These are phyloP conservation scores for Silene latifolia DNA, from an alignment of 148 eudicot species.

Conservation along the genomic window DNA sequence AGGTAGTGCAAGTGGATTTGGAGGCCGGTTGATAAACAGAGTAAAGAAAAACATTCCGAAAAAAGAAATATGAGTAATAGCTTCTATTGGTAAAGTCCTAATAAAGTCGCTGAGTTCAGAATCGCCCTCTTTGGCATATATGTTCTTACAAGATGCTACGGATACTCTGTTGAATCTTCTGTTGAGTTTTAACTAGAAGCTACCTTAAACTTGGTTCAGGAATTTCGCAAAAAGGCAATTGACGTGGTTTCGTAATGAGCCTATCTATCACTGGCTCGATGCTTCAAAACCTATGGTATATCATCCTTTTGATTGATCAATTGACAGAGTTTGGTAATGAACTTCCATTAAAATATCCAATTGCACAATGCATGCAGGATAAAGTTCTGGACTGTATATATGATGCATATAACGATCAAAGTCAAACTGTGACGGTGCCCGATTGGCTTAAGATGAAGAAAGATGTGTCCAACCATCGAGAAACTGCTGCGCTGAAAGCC, in stretches of 20 bases:
- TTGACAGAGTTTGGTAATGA: not conserved
- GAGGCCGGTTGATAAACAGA: not conserved
- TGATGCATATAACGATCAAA: slow-evolving; percentile 58
- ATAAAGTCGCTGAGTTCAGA: not conserved
- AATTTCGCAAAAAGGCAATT: slow-evolving; percentile 90
- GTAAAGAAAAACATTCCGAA: not conserved
- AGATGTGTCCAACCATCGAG: slow-evolving; percentile 44
- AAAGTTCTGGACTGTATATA: slow-evolving; percentile 55
- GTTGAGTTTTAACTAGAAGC: slow-evolving; percentile 4
- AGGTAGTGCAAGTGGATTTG: too few relatives aligned
- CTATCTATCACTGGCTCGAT: slow-evolving; percentile 86
- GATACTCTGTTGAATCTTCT: not conserved
- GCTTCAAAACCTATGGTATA: slow-evolving; percentile 93
- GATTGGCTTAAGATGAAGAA: slow-evolving; percentile 61
- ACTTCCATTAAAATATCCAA: slow-evolving; percentile 2
- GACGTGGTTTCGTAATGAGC: slow-evolving; percentile 96
- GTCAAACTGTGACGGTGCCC: slow-evolving; percentile 46
- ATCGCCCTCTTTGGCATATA: not conserved
- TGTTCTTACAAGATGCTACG: not conserved
- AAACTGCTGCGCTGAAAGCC: slow-evolving; percentile 47
- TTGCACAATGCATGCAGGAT: slow-evolving; percentile 47
- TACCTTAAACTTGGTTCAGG: slow-evolving; percentile 39
- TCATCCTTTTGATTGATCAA: slow-evolving; percentile 5
- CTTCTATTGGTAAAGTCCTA: not conserved
- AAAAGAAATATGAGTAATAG: too few relatives aligned